Evolutionary conservation across 192 early-diverging fungal genomes (phyloP).

Genomic region (Backusella liffmaniae): DNA sequence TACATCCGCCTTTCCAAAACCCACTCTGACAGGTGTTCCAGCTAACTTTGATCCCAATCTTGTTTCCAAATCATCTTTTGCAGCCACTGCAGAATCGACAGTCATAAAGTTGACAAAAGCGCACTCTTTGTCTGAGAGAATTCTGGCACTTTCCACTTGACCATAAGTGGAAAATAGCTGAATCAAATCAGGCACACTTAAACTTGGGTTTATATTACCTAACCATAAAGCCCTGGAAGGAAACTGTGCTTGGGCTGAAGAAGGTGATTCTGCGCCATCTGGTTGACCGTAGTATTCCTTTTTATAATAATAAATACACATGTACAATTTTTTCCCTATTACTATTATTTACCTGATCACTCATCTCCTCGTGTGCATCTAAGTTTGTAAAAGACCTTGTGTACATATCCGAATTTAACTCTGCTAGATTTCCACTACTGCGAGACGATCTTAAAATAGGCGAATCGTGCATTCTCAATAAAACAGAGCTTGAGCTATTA

Average conservation of each 20-base stretch:
- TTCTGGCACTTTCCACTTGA: constrained; percentile 83
- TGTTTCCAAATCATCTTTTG: constrained; percentile 78
- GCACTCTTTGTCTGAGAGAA: constrained; percentile 94
- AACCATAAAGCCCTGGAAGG: constrained; percentile 94
- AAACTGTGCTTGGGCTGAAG: constrained; percentile 43
- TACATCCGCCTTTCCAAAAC: constrained; percentile 76
- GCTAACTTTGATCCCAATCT: constrained; percentile 72
- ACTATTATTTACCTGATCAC: constrained; percentile 6
- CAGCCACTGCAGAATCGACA: constrained; percentile 85
- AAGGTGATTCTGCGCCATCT: constrained; percentile 14
- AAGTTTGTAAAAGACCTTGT: neutral
- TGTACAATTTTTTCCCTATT: neutral
- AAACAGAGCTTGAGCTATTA: neutral
- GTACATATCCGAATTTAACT: constrained; percentile 8
- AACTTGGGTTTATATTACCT: constrained; percentile 86
- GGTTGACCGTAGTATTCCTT: constrained; percentile 18
- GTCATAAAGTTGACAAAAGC: constrained; percentile 92
- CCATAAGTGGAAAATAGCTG: constrained; percentile 87
- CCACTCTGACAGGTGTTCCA: constrained; percentile 72
- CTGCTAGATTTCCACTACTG: neutral
- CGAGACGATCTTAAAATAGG: constrained; percentile 1
- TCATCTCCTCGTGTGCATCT: constrained; percentile 2
- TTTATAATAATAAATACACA: neutral
- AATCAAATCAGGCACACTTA: constrained; percentile 78
- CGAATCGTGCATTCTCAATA: constrained; percentile 2